These are phyloP conservation scores for Fomitopsis palustris DNA, from an alignment of 1,284 basidiomycete genomes.

Conservation along the genomic window DNA sequence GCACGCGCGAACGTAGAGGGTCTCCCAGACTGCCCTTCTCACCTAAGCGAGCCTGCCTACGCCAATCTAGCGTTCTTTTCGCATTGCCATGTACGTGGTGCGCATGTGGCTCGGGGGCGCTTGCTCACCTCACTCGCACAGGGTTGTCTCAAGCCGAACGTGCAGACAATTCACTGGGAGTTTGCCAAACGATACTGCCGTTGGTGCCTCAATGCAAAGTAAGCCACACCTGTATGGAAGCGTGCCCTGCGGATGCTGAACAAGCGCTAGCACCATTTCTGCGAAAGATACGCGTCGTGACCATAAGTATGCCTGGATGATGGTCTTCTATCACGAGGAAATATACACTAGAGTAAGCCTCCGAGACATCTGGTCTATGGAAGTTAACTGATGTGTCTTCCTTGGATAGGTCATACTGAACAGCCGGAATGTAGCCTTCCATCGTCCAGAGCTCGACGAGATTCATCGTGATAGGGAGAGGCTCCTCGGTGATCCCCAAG, in stretches of 20 bases:
- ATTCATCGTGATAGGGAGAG: not conserved
- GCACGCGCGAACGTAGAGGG: conserved; percentile 13
- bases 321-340: no score
- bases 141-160: not conserved
- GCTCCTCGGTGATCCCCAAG: not conserved
- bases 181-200: not conserved
- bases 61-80: conserved; percentile 25
- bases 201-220: not conserved
- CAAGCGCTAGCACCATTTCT: not conserved
- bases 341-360: not conserved
- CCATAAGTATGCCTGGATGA: no score
- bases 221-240: not conserved
- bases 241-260: not conserved
- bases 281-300: not conserved
- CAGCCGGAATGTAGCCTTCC: not conserved
- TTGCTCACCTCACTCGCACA: not conserved
- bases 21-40: conserved; percentile 27
- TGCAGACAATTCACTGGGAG: not conserved
- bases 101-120: no score
- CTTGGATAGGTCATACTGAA: not conserved
- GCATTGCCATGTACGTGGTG: not conserved
- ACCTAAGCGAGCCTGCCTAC: conserved; percentile 31
- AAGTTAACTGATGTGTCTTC: not conserved
- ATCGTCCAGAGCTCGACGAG: not conserved
- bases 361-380: not conserved